Evolutionary conservation across 192 early-diverging fungal genomes (phyloP).

Genomic region (Thamnidium elegans): DNA sequence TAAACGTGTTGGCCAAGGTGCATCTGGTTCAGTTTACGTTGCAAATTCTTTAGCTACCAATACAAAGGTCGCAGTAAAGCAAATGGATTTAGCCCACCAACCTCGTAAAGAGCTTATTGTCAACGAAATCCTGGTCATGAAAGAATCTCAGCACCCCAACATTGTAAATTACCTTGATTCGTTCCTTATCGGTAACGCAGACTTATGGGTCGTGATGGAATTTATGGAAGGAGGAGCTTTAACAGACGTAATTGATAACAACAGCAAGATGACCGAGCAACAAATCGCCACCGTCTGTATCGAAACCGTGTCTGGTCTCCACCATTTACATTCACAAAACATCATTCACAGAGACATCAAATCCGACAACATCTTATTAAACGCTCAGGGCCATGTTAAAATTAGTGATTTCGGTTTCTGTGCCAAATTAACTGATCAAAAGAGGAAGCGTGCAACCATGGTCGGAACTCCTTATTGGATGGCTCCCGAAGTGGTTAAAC

Average conservation of each 20-base stretch:
- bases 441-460: slow-evolving; percentile 82
- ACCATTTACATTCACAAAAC: slow-evolving; percentile 73
- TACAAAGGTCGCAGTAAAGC: slow-evolving; percentile 86
- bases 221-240: slow-evolving; percentile 98
- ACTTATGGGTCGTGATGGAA: slow-evolving; percentile 98
- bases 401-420: slow-evolving; percentile 93
- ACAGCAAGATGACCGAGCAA: slow-evolving; percentile 75
- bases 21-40: slow-evolving; percentile 94
- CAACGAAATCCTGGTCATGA: slow-evolving; percentile 92
- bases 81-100: slow-evolving; percentile 85
- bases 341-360: slow-evolving; percentile 94
- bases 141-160: slow-evolving; percentile 88
- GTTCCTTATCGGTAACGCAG: slow-evolving; percentile 76
- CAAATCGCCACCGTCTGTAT: slow-evolving; percentile 92
- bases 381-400: slow-evolving; percentile 78
- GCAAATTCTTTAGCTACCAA: slow-evolving; percentile 71
- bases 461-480: slow-evolving; percentile 90
- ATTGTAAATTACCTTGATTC: slow-evolving; percentile 97
- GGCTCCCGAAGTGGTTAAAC: slow-evolving; percentile 81
- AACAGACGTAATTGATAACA: slow-evolving; percentile 97
- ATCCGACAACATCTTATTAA: slow-evolving; percentile 82
- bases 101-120: slow-evolving; percentile 87
- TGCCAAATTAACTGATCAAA: slow-evolving; percentile 80
- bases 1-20: slow-evolving; percentile 96
- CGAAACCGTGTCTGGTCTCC: slow-evolving; percentile 74